Percentiles rank a stretch among this genome's conserved stretches.
Evolutionary conservation across 345 rosid species (phyloP).

Genomic region (Orychophragmus violaceus): DNA sequence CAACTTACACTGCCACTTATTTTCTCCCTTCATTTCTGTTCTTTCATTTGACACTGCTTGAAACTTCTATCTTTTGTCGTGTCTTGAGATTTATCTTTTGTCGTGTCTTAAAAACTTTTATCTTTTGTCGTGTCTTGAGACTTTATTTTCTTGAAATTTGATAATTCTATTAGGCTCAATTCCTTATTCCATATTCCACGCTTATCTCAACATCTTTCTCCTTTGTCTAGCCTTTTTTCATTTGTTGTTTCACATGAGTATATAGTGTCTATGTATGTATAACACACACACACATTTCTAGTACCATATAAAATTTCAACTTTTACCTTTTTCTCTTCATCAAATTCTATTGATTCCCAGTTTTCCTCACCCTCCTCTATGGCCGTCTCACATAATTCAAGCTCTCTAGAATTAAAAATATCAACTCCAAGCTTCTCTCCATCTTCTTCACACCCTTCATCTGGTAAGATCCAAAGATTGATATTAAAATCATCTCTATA

Average conservation of each 20-base stretch:
- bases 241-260: conserved; percentile 19
- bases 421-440: conserved; percentile 70
- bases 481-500: not conserved
- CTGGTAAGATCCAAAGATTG: conserved; percentile 37
- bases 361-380: conserved; percentile 13
- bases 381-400: conserved; percentile 28
- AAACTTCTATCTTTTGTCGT: conserved; percentile 12
- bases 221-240: conserved; percentile 2
- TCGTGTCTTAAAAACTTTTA: too few species aligned
- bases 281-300: conserved; percentile 23
- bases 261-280: not conserved
- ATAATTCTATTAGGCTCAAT: not conserved
- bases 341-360: conserved; percentile 5
- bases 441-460: conserved; percentile 34
- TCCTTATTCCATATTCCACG: conserved; percentile 28
- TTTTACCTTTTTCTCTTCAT: conserved; percentile 32
- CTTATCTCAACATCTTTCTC: conserved; percentile 24
- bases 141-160: not conserved
- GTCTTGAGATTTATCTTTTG: not conserved
- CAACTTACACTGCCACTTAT: conserved; percentile 8
- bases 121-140: not conserved
- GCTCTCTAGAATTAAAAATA: conserved; percentile 65
- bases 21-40: conserved; percentile 12
- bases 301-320: conserved; percentile 26
- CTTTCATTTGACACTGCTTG: conserved; percentile 18